A percentile compares a stretch with the other conserved stretches of the same genome.
phyloP scores from a whole-genome alignment of 805 yeast species.

The Debaryomyces prosopidis region DNA sequence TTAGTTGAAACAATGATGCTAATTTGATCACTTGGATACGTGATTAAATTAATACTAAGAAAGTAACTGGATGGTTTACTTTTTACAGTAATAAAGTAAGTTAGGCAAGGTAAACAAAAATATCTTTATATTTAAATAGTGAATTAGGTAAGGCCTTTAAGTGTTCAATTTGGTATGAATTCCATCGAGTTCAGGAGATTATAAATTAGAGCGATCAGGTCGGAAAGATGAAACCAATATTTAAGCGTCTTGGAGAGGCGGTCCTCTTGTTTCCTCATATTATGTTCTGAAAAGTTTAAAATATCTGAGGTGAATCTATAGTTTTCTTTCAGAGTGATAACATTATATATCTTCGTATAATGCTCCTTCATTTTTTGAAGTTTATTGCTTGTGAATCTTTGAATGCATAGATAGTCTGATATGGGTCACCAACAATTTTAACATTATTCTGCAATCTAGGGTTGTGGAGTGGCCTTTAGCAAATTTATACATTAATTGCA shows the following conservation, averaged over 20 bases:
- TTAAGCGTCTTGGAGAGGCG: constrained; percentile 44
- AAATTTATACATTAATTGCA: constrained; percentile 59
- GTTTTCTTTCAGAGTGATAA: constrained; percentile 59
- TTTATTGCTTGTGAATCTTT: constrained; percentile 75
- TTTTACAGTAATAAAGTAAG: too few species aligned
- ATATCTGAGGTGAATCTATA: constrained; percentile 79
- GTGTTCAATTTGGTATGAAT: constrained; percentile 55
- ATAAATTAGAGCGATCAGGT: constrained; percentile 45
- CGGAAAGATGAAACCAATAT: constrained; percentile 39
- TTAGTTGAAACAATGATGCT: too few species aligned
- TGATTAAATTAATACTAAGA: too few species aligned
- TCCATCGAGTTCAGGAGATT: constrained; percentile 46
- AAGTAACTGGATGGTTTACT: too few species aligned
- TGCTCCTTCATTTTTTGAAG: constrained; percentile 55
- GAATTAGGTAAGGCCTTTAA: constrained; percentile 44
- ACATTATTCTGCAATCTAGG: constrained; percentile 47
- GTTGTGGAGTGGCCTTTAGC: constrained; percentile 36
- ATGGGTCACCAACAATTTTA: constrained; percentile 95
- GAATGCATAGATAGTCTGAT: constrained; percentile 90
- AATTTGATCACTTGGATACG: too few species aligned
- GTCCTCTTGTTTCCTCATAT: constrained; percentile 61
- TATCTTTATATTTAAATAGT: constrained; percentile 53
- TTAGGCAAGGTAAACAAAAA: too few species aligned
- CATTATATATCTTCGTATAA: constrained; percentile 23
- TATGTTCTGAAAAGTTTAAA: constrained; percentile 58